Base-by-base conservation (phyloP, 108 stramenopile genomes). In the Nitzschia putrida region DNA sequence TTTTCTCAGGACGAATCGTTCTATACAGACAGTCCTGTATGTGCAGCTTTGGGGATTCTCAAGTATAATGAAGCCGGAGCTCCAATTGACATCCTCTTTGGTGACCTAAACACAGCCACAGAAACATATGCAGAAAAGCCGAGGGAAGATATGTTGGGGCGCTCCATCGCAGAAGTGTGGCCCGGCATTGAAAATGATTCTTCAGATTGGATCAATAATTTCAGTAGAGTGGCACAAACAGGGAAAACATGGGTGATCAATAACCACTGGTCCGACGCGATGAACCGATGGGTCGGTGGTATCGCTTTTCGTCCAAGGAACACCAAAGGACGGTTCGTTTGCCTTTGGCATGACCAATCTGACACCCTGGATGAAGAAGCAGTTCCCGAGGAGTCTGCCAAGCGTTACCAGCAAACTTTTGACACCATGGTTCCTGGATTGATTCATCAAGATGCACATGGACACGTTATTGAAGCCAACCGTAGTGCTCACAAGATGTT, bases 401-500 rank as follows among this genome's bases (percentile, higher is more conserved):
- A 34, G 29, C 29, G 29, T 3, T 34, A 66, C 56, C 47, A 49
- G 47, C 14, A 49, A 49, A 18, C 49, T 7, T 68, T 68, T 44
- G 67, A 68, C 20, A 57, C 34, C 9, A 68, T 57, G 55, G 24
- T 57, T 25, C 54, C 45, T 16, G 67, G 67, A 12, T 53, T 68
- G 8, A 55, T 68, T 14, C 56, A 68, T 57, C 54, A 57, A 45
- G 67, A 55, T 44, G 40, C 8, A 38, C 12, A 12, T 44, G 67
- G 55, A 7, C 22, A 23, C 2, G 56, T 68, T 40, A 68, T 68
- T 23, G 40, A 39, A 9, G 67, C 55, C n/a, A 68, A 68, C 49
- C 54, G 45, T 29, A 39, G 34, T 68, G 54, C 67, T 8, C 39
- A 42, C 25, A 53, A 45, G 10, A 68, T 68, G 9, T 43, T 68